A percentile compares a stretch with the other conserved stretches of the same genome.
Conservation (phyloP, 371 early-diverging fungal species). For the Smittium mucronatum region DNA sequence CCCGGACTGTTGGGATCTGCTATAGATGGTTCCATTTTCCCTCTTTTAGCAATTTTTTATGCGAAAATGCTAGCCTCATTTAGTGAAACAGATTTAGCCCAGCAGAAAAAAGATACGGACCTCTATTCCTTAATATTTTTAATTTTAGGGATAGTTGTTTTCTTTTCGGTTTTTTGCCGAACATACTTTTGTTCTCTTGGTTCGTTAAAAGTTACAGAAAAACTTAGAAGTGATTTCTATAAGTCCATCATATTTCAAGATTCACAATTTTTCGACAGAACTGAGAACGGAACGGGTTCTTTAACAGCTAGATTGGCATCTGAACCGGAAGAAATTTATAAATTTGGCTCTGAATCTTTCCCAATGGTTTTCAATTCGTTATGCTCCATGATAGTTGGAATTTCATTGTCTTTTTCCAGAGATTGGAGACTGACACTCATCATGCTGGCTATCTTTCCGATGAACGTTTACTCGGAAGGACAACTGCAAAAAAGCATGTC, state of each 20-base stretch:
- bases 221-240: slow-evolving; percentile 45
- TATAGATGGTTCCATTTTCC: slow-evolving; percentile 39
- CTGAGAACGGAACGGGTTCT: slow-evolving; percentile 64
- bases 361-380: slow-evolving; percentile 37
- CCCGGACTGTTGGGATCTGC: slow-evolving; percentile 15
- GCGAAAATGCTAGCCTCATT: slow-evolving; percentile 38
- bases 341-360: slow-evolving; percentile 45
- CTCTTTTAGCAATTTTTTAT: slow-evolving; percentile 42
- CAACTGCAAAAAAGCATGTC: slow-evolving; percentile 11
- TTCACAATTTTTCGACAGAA: slow-evolving; percentile 73
- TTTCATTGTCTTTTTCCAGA: slow-evolving; percentile 19
- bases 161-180: slow-evolving; percentile 33
- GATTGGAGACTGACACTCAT: slow-evolving; percentile 26
- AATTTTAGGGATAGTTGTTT: slow-evolving; percentile 39
- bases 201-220: slow-evolving; percentile 43
- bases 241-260: slow-evolving; percentile 54
- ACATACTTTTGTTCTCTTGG: slow-evolving; percentile 30
- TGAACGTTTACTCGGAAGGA: slow-evolving; percentile 25
- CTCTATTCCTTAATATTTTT: slow-evolving; percentile 70
- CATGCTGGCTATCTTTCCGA: slow-evolving; percentile 38
- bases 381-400: slow-evolving; percentile 19
- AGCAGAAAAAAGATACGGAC: slow-evolving; percentile 39
- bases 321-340: slow-evolving; percentile 66
- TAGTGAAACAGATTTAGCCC: slow-evolving; percentile 17
- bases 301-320: slow-evolving; percentile 67